Evolutionary conservation across 352 stramenopile species (phyloP), one percentile per base, ranked within the genome.

Genomic region (Phytopythium kandeliae): DNA sequence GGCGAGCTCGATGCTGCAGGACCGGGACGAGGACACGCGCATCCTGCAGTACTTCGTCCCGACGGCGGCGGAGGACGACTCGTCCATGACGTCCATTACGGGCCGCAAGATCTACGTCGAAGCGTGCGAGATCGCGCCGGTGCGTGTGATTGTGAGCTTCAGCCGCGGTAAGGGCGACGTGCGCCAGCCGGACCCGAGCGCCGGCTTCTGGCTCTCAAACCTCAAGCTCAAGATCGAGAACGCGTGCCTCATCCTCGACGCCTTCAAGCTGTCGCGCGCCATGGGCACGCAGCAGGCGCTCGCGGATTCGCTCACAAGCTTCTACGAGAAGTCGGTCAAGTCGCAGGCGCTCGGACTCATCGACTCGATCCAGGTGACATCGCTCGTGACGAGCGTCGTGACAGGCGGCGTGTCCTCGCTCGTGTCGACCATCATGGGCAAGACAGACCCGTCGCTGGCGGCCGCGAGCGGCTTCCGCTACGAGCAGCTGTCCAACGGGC

Each of bases 191-290:
- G 55, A 63, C 34, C 40, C 42, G 8, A 70, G 58, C 26, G 65
- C 71, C 25, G 66, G 74, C 3, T 94, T 92, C 38, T 94, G 80
- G 83, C 63, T 94, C 13, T 71, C 75, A 1, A 86, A 92, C 54
- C 65, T 94, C 15, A 92, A 92, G 58, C 54, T 94, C 48, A 85
- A 89, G 66, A 92, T 94, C 51, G 82, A 94, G 38, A 89, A 92
- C 54, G 83, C 83, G 19, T 91, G 75, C 50, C 54, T 94, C n/a
- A 80, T 71, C 5, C 61, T 94, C 1, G 74, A 85, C 22, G 73
- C 65, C 17, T 94, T 85, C 57, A 69, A 65, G 30, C 33, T 94
- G 22, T 63, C 71, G 2, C 74, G 89, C 30, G 83, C 81, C 12
- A 54, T 92, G 51, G 81, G 78, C 10, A 92, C 83, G 4, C 76